A percentile compares a stretch with the other conserved stretches of the same genome.
Evolutionary conservation across 1,284 basidiomycete genomes (phyloP).

Genomic region (Grifola frondosa): DNA sequence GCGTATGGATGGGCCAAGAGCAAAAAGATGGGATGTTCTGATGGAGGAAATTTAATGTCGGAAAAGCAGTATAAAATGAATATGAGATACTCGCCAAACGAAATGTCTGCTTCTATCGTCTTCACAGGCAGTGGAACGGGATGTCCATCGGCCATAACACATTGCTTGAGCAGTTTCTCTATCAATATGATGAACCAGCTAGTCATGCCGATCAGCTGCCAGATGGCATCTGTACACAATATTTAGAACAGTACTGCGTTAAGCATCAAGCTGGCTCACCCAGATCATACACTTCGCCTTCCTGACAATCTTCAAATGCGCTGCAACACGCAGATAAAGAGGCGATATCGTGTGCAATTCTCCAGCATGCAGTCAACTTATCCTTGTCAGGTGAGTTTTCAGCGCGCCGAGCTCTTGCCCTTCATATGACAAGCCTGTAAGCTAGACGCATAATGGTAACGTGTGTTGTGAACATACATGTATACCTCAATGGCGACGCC

Average conservation of each 20-base stretch:
- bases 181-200: slow-evolving; percentile 59
- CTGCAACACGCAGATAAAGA: slow-evolving; percentile 56
- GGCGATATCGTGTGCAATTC: slow-evolving; percentile 59
- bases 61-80: too few species aligned
- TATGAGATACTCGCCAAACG: slow-evolving; percentile 3
- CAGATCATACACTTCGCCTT: slow-evolving; percentile 61
- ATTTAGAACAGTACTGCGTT: slow-evolving; percentile 1
- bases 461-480: slow-evolving; percentile 45
- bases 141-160: slow-evolving; percentile 44
- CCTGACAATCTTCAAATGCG: slow-evolving; percentile 66
- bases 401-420: slow-evolving; percentile 32
- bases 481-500: slow-evolving; percentile 60
- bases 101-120: background rate
- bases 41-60: slow-evolving; percentile 7
- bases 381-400: slow-evolving; percentile 38
- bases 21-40: slow-evolving; percentile 43
- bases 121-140: slow-evolving; percentile 1
- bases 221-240: slow-evolving; percentile 52
- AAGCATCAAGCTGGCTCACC: slow-evolving; percentile 35
- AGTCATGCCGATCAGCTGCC: slow-evolving; percentile 64
- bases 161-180: slow-evolving; percentile 65
- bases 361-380: slow-evolving; percentile 46
- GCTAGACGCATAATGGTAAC: slow-evolving; percentile 4
- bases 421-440: slow-evolving; percentile 7
- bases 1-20: slow-evolving; percentile 61